These are phyloP conservation scores for Stemphylium beticola DNA, from an alignment of 2,329 filamentous ascomycete species.

Conservation along the genomic window DNA sequence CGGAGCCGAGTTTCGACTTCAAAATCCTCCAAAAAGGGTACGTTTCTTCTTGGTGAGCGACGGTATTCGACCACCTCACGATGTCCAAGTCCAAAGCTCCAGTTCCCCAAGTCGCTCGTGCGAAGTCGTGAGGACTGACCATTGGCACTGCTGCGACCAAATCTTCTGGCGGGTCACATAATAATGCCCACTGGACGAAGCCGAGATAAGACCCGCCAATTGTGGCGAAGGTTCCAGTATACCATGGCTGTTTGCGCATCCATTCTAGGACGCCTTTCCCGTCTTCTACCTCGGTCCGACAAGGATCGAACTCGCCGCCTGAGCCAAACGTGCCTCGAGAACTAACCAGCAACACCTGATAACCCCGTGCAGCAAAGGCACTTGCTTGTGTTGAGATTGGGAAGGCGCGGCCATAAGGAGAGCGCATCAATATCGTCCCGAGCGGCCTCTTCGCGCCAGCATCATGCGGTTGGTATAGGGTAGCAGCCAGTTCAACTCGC, in stretches of 20 bases:
- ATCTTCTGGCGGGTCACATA: slow-evolving; percentile 14
- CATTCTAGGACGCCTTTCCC: slow-evolving; percentile 13
- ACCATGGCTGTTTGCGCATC: slow-evolving; percentile 16
- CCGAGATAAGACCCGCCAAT: slow-evolving; percentile 16
- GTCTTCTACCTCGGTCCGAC: slow-evolving; percentile 14
- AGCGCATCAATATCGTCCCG: slow-evolving; percentile 16
- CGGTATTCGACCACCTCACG: slow-evolving; percentile 7
- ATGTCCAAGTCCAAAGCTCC: slow-evolving; percentile 11
- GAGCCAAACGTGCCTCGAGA: slow-evolving; percentile 19
- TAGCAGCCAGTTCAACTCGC: background rate
- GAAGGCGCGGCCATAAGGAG: slow-evolving; percentile 18
- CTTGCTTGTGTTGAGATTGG: background rate
- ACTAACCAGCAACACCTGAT: slow-evolving; percentile 14
- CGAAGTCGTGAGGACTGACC: slow-evolving; percentile 14
- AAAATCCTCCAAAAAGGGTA: background rate
- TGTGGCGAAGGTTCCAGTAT: slow-evolving; percentile 16
- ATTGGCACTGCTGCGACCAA: slow-evolving; percentile 10
- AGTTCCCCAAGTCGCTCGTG: slow-evolving; percentile 8
- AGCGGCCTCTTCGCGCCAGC: background rate
- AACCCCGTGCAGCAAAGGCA: slow-evolving; percentile 4
- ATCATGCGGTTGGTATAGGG: background rate
- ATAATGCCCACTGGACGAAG: slow-evolving; percentile 16
- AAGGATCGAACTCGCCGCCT: slow-evolving; percentile 17
- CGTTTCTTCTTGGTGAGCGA: slow-evolving; percentile 10
- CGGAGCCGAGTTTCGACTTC: background rate